Conservation (phyloP, 139 green algal species). For the Tetraselmis striata region DNA sequence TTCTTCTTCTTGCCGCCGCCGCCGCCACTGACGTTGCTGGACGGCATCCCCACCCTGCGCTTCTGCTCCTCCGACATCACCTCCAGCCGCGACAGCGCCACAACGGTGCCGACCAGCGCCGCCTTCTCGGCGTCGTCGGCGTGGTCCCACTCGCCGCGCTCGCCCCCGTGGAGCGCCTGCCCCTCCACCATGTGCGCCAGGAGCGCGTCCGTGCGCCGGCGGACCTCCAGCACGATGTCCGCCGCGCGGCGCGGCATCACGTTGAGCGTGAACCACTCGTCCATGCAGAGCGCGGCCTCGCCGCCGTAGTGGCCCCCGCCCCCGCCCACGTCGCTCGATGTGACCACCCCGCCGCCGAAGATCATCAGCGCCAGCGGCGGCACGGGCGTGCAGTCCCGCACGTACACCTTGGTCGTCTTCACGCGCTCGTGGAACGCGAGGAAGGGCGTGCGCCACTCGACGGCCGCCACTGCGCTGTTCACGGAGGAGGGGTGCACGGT, state of each 20-base stretch:
- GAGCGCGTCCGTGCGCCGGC: neutral
- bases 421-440: conserved; percentile 24
- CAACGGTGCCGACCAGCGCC: neutral
- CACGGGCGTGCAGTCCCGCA: conserved; percentile 19
- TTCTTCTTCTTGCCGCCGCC: too few relatives aligned
- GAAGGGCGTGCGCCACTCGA: conserved; percentile 2
- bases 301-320: neutral
- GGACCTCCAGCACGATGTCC: neutral
- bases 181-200: neutral
- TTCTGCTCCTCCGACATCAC: too few relatives aligned
- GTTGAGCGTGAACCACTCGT: neutral
- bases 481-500: conserved; percentile 20
- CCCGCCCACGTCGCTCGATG: too few relatives aligned
- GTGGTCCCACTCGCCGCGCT: neutral
- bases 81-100: neutral
- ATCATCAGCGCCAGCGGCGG: conserved; percentile 19
- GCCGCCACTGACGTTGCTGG: too few relatives aligned
- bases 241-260: neutral
- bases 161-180: neutral
- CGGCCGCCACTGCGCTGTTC: neutral
- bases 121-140: neutral
- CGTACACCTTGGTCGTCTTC: conserved; percentile 16
- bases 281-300: neutral
- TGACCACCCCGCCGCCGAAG: conserved; percentile 13
- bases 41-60: too few relatives aligned